Conservation (phyloP, 768 basidiomycete species). For the Lentinula sp. region DNA sequence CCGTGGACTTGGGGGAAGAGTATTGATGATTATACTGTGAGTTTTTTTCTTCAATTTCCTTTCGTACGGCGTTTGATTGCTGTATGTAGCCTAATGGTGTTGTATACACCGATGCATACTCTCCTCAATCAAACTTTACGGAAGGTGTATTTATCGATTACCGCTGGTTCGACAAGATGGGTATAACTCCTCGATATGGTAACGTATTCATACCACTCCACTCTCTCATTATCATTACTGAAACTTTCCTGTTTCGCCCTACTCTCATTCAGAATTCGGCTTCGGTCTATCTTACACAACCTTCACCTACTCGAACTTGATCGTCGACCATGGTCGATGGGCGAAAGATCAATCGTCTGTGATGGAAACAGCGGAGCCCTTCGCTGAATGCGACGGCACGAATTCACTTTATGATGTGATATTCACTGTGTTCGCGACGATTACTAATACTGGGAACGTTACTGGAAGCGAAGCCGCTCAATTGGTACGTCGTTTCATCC, state of each 20-base stretch:
- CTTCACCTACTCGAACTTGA: constrained; percentile 35
- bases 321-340: neutral
- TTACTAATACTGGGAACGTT: constrained; percentile 11
- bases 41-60: neutral
- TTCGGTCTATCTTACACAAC: constrained; percentile 46
- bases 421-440: neutral
- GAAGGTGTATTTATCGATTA: constrained; percentile 10
- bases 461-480: constrained; percentile 22
- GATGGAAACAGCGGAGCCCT: neutral
- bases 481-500: constrained; percentile 13
- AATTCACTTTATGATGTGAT: constrained; percentile 2
- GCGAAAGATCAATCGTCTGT: neutral
- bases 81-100: neutral
- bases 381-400: neutral
- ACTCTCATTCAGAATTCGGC: constrained; percentile 28
- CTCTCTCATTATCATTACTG: neutral
- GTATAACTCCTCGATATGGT: constrained; percentile 20
- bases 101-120: neutral
- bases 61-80: neutral
- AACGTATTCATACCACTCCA: constrained; percentile 21
- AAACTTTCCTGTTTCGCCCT: neutral
- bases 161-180: constrained; percentile 18
- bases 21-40: constrained; percentile 36
- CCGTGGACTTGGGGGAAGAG: constrained; percentile 49
- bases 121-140: constrained; percentile 2